Evolutionary conservation across 345 rosid species (phyloP), one percentile per base, ranked within the genome.

Genomic region (Heritiera fomes): DNA sequence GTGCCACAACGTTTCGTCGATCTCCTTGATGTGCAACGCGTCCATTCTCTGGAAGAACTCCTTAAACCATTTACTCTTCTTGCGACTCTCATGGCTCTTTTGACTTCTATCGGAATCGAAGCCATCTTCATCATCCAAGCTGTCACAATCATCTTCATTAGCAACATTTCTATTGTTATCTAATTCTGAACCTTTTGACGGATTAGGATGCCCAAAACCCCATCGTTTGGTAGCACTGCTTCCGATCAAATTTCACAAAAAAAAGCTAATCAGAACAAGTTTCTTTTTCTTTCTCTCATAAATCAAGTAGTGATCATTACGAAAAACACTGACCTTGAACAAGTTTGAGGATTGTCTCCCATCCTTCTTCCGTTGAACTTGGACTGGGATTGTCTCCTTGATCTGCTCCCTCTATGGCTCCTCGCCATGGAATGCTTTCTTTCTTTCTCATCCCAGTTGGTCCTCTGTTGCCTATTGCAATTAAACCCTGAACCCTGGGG

Each of bases 1-100:
- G 62, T 76, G 71, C 72, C 79, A 76, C 41, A 50, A 0, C 62
- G 61, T 32, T 32, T 65, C 50, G 8, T 34, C 23, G 3, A 64
- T 50, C 62, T 76, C 79, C 41, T 32, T 40, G 4, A 50, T 18
- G 3, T 58, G 63, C 49, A 76, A 18, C 0, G 32, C 62, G 7
- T 76, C 72, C 40, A 64, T 46, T 76, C 61, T 52, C 72, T 76
- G 61, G 8, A 76, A 76, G 12, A 76, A 76, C 9, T 76, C 59
- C 38, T 65, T 64, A 40, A 76, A 76, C 79, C 72, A 52, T 49
- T 40, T 76, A 8, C 20, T 50, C 6, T 76, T 76, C 38, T 76
- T 76, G 38, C 71, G n/a, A 49, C 45, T 64, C 49, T 64, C 79
- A 12, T 62, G 62, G 49, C 79, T 76, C 50, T 64, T 76, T 64